Conservation (phyloP, 257 asterid species). For the Nyctanthes arbortristis region DNA sequence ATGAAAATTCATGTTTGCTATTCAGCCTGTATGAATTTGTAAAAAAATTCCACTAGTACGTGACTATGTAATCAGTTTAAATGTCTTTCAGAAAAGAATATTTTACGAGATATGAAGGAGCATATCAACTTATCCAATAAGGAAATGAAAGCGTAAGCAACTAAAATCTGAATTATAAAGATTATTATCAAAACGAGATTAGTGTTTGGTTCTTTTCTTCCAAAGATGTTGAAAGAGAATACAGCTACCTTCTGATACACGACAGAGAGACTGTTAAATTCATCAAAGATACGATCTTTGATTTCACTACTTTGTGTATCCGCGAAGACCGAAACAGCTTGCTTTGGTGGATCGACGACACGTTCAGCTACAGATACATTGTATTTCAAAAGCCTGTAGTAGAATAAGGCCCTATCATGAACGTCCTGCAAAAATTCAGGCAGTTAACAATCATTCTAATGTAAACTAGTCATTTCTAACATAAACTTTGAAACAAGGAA, state of each 20-base stretch:
- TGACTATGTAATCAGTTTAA: not conserved
- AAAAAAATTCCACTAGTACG: not conserved
- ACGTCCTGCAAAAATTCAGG: constrained; percentile 79
- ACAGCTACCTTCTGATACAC: constrained; percentile 84
- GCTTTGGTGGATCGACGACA: constrained; percentile 97
- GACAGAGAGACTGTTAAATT: constrained; percentile 96
- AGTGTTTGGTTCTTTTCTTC: not conserved
- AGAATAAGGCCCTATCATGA: constrained; percentile 94
- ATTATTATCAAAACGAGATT: constrained; percentile 6
- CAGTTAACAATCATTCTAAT: constrained; percentile 30
- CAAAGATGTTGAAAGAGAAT: constrained; percentile 12
- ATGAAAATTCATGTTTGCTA: not conserved
- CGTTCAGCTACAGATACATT: constrained; percentile 79
- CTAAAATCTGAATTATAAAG: not conserved
- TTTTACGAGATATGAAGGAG: not conserved
- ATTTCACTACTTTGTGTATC: constrained; percentile 93
- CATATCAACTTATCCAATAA: no score
- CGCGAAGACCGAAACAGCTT: constrained; percentile 99
- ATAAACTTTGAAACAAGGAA: constrained; percentile 15
- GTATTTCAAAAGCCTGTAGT: constrained; percentile 83
- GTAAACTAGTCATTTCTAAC: not conserved
- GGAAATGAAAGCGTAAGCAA: not conserved
- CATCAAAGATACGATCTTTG: constrained; percentile 98
- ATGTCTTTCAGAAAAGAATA: not conserved
- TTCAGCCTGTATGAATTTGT: not conserved